Evolutionary conservation across 495 filamentous ascomycete species (phyloP), one percentile per base, ranked within the genome.

Genomic region (Corynascus novoguineensis): DNA sequence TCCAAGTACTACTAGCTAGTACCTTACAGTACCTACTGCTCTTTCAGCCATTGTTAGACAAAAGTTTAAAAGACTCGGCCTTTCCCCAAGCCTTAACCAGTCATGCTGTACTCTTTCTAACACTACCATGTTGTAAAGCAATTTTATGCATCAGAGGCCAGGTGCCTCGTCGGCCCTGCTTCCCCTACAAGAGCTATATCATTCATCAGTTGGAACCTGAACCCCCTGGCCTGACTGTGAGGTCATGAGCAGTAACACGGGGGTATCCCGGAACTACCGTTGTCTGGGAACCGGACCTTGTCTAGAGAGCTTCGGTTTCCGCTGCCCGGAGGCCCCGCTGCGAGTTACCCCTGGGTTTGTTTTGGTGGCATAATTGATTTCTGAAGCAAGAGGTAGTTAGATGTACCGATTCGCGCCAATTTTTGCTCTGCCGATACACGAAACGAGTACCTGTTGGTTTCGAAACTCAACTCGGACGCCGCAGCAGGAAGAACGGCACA

Each of bases 381-480:
- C n/a, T n/a, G n/a, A n/a, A n/a, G n/a, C n/a, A n/a, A n/a, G n/a
- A n/a, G n/a, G n/a, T n/a, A n/a, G n/a, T n/a, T n/a, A n/a, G n/a
- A n/a, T n/a, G n/a, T n/a, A n/a, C n/a, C n/a, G n/a, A n/a, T n/a
- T n/a, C n/a, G n/a, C n/a, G n/a, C n/a, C n/a, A n/a, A n/a, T 46
- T 53, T 51, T 41, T 53, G 52, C 46, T 31, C 19, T 53, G 5
- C 41, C 45, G 53, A 41, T 53, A 61, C 54, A 58, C 53, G 50
- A 37, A 45, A 50, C 45, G 50, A 58, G 28, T 28, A 61, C 45
- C 34, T 45, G 50, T 54, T 58, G 54, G 49, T 58, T 58, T 61
- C 54, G 55, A 50, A 58, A 50, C 54, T 45, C 54, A n/a, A n/a
- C n/a, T n/a, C n/a, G n/a, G 40, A 21, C 37, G 53, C 54, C 41